Conservation (phyloP, 805 yeast species). For the Maudiozyma bulderi region DNA sequence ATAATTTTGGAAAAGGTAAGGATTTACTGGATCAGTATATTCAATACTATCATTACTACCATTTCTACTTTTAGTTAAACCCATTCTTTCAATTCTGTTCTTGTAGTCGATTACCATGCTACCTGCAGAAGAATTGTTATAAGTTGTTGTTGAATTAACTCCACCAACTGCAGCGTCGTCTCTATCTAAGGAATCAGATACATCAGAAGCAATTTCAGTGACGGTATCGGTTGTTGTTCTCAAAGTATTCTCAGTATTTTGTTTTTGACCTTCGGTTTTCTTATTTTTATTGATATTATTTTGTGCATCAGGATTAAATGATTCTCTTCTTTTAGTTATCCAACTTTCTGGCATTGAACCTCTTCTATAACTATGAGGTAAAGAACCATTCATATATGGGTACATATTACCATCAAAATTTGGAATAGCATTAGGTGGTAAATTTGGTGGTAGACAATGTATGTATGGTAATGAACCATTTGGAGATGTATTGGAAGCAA, state of each 20-base stretch:
- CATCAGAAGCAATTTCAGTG: constrained; percentile 18
- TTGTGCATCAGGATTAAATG: constrained; percentile 3
- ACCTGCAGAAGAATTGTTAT: constrained; percentile 24
- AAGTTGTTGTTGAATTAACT: constrained; percentile 16
- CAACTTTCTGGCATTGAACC: constrained; percentile 17
- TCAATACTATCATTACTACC: constrained; percentile 1
- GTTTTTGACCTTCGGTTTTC: neutral
- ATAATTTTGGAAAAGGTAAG: constrained; percentile 21
- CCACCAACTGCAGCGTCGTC: neutral
- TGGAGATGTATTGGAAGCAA: neutral
- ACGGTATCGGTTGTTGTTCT: constrained; percentile 5
- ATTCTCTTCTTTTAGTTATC: constrained; percentile 11
- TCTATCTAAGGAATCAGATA: constrained; percentile 14
- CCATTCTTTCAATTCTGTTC: constrained; percentile 2
- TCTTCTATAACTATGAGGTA: constrained; percentile 13
- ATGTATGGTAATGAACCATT: constrained; percentile 3
- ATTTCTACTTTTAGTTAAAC: constrained; percentile 1
- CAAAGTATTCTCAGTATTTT: neutral
- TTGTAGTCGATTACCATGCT: constrained; percentile 13
- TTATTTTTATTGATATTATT: neutral
- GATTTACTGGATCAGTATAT: constrained; percentile 15
- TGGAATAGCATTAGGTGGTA: constrained; percentile 5
- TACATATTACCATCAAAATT: constrained; percentile 15
- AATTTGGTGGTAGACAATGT: constrained; percentile 8
- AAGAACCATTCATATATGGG: constrained; percentile 9